These are phyloP conservation scores for Meyerozyma sp. DNA, from an alignment of 1,139 yeast genomes.

Conservation along the genomic window DNA sequence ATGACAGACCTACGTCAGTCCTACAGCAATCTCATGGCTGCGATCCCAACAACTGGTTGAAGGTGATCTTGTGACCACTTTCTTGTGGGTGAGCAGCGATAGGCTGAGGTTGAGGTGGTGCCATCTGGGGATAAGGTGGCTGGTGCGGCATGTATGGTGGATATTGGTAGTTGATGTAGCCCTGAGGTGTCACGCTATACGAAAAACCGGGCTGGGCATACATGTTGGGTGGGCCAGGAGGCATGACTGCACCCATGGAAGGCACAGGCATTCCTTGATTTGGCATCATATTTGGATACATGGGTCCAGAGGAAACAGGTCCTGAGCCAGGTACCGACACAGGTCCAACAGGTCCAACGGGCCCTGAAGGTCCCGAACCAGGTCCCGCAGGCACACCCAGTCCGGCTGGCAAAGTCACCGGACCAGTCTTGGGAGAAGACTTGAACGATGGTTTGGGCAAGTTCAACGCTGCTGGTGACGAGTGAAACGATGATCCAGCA, in stretches of 20 bases:
- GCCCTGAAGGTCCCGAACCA: too few relatives aligned
- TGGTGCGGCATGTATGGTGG: constrained; percentile 7
- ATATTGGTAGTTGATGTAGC: constrained; percentile 22
- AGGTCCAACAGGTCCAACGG: too few relatives aligned
- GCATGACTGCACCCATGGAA: constrained; percentile 4
- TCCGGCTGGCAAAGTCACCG: constrained; percentile 4
- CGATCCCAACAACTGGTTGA: constrained; percentile 37
- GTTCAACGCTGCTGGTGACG: constrained; percentile 53
- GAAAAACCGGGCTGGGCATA: constrained; percentile 23
- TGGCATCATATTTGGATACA: constrained; percentile 5
- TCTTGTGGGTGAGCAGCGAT: not conserved
- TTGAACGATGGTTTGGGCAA: constrained; percentile 53
- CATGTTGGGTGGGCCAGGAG: constrained; percentile 9
- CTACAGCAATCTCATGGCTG: constrained; percentile 13
- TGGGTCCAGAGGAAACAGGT: constrained; percentile 15
- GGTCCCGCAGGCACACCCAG: constrained; percentile 16
- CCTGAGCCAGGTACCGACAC: constrained; percentile 13
- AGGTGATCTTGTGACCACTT: constrained; percentile 36
- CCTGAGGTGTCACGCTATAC: constrained; percentile 27
- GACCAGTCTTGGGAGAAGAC: constrained; percentile 21
- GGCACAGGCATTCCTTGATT: constrained; percentile 13
- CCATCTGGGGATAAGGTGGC: constrained; percentile 1
- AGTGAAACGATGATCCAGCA: constrained; percentile 57
- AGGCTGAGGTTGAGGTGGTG: not conserved
- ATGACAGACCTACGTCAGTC: not conserved